These are phyloP conservation scores for Cordyceps cateniannulata DNA, from an alignment of 2,329 filamentous ascomycete genomes.

Conservation along the genomic window DNA sequence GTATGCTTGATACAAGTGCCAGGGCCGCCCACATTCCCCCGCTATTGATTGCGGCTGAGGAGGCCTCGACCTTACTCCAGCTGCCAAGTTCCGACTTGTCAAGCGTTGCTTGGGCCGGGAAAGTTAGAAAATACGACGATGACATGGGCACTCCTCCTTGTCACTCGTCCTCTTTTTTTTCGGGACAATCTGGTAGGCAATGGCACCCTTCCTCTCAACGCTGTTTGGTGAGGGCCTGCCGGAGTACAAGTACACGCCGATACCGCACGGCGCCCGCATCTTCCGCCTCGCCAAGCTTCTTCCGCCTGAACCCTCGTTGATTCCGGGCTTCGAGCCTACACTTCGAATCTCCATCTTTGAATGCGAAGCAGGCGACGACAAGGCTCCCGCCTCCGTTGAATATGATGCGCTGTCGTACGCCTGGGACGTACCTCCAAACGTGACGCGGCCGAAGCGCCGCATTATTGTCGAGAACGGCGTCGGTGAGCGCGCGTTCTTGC, in stretches of 20 bases:
- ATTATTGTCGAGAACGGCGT: conserved; percentile 20
- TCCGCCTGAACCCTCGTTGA: conserved; percentile 14
- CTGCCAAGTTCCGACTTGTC: not conserved
- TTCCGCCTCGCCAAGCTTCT: conserved; percentile 23
- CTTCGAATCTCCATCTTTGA: conserved; percentile 23
- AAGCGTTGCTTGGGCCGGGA: not conserved
- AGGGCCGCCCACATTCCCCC: not conserved
- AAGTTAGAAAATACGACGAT: not conserved
- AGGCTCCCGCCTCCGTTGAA: not conserved
- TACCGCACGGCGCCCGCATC: conserved; percentile 2
- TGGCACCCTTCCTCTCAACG: not conserved
- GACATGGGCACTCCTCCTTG: not conserved
- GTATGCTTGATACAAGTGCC: not conserved
- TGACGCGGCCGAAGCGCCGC: conserved; percentile 17
- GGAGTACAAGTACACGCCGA: conserved; percentile 11
- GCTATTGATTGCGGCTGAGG: conserved; percentile 12
- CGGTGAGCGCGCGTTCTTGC: conserved; percentile 14
- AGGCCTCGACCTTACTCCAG: not conserved
- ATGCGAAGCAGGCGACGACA: conserved; percentile 8
- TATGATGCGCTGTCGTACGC: conserved; percentile 28
- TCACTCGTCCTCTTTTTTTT: not conserved
- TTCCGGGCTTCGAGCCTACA: conserved; percentile 18
- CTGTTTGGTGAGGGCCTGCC: conserved; percentile 1
- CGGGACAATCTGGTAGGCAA: not conserved
- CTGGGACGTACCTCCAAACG: conserved; percentile 18